Percentiles rank a stretch among this genome's conserved stretches.
phyloP scores from a whole-genome alignment of 2,329 filamentous ascomycete species.

The Fusarium torreyae region DNA sequence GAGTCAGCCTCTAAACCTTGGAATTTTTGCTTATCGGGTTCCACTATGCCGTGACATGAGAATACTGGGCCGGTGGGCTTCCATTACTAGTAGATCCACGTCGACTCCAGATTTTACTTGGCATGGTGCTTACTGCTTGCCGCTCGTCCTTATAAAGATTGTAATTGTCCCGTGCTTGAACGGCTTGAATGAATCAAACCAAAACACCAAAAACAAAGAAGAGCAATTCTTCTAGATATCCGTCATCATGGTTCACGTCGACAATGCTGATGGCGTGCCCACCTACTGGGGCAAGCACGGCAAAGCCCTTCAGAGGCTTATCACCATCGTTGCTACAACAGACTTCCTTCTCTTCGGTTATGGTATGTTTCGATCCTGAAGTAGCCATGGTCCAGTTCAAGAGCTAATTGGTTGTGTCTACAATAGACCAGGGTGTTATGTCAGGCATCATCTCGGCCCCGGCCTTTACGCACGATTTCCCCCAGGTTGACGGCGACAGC shows the following conservation, averaged over 20 bases:
- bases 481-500: slow-evolving; percentile 57
- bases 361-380: slow-evolving; percentile 2
- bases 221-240: slow-evolving; percentile 9
- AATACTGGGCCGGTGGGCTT: slow-evolving; percentile 18
- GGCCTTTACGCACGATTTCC: slow-evolving; percentile 65
- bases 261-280: slow-evolving; percentile 34
- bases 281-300: slow-evolving; percentile 42
- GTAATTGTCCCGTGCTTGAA: slow-evolving; percentile 13
- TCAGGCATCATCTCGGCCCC: slow-evolving; percentile 67
- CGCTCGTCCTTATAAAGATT: slow-evolving; percentile 29
- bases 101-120: slow-evolving; percentile 30
- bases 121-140: slow-evolving; percentile 4
- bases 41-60: slow-evolving; percentile 26
- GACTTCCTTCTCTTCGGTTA: slow-evolving; percentile 41
- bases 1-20: slow-evolving; percentile 28
- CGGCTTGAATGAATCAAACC: background rate
- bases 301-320: slow-evolving; percentile 34
- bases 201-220: slow-evolving; percentile 4
- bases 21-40: slow-evolving; percentile 25
- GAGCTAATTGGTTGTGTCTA: background rate
- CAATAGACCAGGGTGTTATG: slow-evolving; percentile 67
- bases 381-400: slow-evolving; percentile 42
- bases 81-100: slow-evolving; percentile 20
- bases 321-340: slow-evolving; percentile 39
- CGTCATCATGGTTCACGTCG: slow-evolving; percentile 42